Evolutionary conservation across 305 asterid genomes (phyloP).

Genomic region (Fraxinus platypoda): DNA sequence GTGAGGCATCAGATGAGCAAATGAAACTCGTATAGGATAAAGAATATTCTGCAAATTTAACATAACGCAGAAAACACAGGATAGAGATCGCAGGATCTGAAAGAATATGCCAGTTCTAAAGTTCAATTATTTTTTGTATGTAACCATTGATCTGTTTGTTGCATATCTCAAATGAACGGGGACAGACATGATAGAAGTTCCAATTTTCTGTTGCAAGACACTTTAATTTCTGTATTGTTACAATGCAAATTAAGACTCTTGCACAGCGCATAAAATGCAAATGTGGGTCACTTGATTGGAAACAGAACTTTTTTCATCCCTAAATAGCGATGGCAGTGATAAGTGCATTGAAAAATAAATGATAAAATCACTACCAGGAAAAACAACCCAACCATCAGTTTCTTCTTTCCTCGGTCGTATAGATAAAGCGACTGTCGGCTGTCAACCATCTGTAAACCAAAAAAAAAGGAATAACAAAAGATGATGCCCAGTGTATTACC

Average conservation of each 20-base stretch:
- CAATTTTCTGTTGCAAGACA: background rate
- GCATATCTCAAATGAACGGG: background rate
- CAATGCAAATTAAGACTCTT: background rate
- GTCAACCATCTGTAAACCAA: slow-evolving; percentile 54
- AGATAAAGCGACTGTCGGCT: slow-evolving; percentile 65
- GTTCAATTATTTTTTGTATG: background rate
- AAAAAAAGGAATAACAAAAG: background rate
- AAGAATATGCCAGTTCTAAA: background rate
- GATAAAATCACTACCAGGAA: slow-evolving; percentile 62
- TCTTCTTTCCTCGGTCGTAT: slow-evolving; percentile 76
- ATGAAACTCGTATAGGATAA: background rate
- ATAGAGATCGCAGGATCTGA: background rate
- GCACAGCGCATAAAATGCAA: background rate
- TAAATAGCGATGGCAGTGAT: slow-evolving; percentile 1
- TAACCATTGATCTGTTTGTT: background rate
- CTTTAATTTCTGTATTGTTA: background rate
- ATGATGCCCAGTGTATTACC: background rate
- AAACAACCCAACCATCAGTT: slow-evolving; percentile 68
- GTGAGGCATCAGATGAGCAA: background rate
- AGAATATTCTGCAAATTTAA: background rate
- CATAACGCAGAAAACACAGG: background rate
- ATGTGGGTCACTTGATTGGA: background rate
- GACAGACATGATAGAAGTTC: background rate
- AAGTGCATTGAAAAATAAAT: background rate
- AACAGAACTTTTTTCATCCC: slow-evolving; percentile 1